Conservation (phyloP, 2,329 filamentous ascomycete species). For the Aspergillus fumigatiaffinis region DNA sequence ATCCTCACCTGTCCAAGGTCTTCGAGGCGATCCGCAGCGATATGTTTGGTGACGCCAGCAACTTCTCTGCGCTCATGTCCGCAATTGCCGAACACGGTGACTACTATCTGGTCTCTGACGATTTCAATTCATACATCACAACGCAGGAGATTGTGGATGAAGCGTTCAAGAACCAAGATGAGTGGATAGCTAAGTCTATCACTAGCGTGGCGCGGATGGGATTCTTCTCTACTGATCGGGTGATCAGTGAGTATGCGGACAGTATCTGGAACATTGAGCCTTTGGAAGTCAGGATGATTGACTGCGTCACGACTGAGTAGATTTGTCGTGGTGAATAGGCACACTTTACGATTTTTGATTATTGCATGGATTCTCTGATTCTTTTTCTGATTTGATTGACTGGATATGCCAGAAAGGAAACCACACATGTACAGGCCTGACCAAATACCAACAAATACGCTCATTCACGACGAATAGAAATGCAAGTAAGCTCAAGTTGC, state of each 20-base stretch:
- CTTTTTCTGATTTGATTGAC: neutral
- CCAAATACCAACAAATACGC: neutral
- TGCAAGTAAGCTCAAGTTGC: neutral
- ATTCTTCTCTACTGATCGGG: conserved; percentile 92
- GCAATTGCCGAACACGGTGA: conserved; percentile 90
- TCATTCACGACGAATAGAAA: neutral
- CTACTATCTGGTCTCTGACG: conserved; percentile 95
- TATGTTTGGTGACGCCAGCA: conserved; percentile 72
- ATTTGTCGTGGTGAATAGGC: neutral
- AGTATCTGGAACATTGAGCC: conserved; percentile 97
- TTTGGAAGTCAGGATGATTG: conserved; percentile 46
- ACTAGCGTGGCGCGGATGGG: conserved; percentile 88
- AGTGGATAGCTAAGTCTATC: conserved; percentile 89
- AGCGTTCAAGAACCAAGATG: conserved; percentile 85
- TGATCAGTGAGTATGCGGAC: conserved; percentile 96
- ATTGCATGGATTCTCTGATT: neutral
- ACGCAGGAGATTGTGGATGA: conserved; percentile 89
- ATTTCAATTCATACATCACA: conserved; percentile 91
- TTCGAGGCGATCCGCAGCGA: conserved; percentile 78
- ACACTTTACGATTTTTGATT: neutral
- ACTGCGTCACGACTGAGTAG: neutral
- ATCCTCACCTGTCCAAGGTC: conserved; percentile 72
- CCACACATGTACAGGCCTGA: neutral
- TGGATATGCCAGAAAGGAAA: neutral
- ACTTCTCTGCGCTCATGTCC: conserved; percentile 78